Percentiles rank a stretch among this genome's conserved stretches.
These are phyloP conservation scores for Amesomyces nigricolor DNA, from an alignment of 2,329 filamentous ascomycete species.

Conservation along the genomic window DNA sequence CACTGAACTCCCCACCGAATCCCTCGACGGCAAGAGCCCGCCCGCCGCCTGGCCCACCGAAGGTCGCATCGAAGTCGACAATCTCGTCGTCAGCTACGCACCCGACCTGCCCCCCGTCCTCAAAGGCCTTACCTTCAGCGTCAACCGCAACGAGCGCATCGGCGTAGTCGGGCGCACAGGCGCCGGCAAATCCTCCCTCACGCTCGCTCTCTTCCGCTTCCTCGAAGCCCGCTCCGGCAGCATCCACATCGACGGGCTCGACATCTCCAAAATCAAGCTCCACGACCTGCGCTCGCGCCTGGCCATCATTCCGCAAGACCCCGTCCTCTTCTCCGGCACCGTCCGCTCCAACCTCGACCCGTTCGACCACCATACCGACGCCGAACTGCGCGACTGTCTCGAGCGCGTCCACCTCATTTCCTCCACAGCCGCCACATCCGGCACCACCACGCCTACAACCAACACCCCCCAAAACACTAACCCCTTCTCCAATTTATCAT, in stretches of 20 bases:
- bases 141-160: slow-evolving; percentile 62
- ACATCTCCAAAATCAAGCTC: slow-evolving; percentile 66
- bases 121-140: slow-evolving; percentile 61
- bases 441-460: slow-evolving; percentile 37
- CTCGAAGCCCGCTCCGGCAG: slow-evolving; percentile 61
- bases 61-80: slow-evolving; percentile 65
- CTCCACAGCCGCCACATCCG: slow-evolving; percentile 37
- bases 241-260: slow-evolving; percentile 66
- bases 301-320: slow-evolving; percentile 78
- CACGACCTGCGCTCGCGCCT: slow-evolving; percentile 66
- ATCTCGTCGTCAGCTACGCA: slow-evolving; percentile 68
- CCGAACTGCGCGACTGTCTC: slow-evolving; percentile 63
- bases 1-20: slow-evolving; percentile 61
- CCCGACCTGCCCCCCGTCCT: slow-evolving; percentile 65
- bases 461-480: slow-evolving; percentile 52
- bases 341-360: slow-evolving; percentile 72
- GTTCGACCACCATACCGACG: slow-evolving; percentile 64
- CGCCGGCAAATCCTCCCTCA: slow-evolving; percentile 71
- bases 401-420: slow-evolving; percentile 62
- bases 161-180: slow-evolving; percentile 76
- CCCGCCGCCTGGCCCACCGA: slow-evolving; percentile 71
- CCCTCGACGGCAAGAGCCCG: slow-evolving; percentile 53
- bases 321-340: slow-evolving; percentile 75
- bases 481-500: slow-evolving; percentile 57
- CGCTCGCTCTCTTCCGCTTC: slow-evolving; percentile 72